These are phyloP conservation scores for Globisporangium nunn DNA, from an alignment of 352 stramenopile species.

Conservation along the genomic window DNA sequence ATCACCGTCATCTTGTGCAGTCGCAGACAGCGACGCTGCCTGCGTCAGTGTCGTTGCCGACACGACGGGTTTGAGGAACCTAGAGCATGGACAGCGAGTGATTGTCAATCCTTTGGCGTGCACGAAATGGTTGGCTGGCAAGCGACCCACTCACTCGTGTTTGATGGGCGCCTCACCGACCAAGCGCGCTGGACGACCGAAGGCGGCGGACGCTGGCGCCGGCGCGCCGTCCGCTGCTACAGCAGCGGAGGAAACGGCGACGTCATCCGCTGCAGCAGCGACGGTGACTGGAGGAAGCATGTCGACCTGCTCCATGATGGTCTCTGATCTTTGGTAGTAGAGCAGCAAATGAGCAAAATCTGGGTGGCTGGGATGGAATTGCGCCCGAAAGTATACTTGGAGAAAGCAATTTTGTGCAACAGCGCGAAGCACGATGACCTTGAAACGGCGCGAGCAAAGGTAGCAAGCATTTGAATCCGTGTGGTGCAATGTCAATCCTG, in stretches of 20 bases:
- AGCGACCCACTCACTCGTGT: slow-evolving; percentile 3
- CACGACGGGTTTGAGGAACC: slow-evolving; percentile 55
- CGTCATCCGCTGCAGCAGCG: too few relatives aligned
- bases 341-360: too few relatives aligned
- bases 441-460: too few relatives aligned
- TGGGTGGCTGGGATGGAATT: too few relatives aligned
- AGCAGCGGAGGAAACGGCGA: not conserved
- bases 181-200: not conserved
- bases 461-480: too few relatives aligned
- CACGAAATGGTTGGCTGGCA: not conserved
- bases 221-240: not conserved
- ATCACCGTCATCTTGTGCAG: not conserved
- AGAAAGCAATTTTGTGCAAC: too few relatives aligned
- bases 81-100: slow-evolving; percentile 13
- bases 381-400: too few relatives aligned
- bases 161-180: slow-evolving; percentile 6
- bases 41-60: not conserved
- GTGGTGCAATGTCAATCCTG: too few relatives aligned
- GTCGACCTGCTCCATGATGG: not conserved
- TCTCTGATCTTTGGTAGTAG: too few relatives aligned
- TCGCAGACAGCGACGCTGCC: slow-evolving; percentile 9
- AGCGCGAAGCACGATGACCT: too few relatives aligned
- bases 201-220: not conserved
- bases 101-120: not conserved
- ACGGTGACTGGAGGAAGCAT: not conserved